Conservation (phyloP, 2,329 filamentous ascomycete species). For the Apiospora marii region DNA sequence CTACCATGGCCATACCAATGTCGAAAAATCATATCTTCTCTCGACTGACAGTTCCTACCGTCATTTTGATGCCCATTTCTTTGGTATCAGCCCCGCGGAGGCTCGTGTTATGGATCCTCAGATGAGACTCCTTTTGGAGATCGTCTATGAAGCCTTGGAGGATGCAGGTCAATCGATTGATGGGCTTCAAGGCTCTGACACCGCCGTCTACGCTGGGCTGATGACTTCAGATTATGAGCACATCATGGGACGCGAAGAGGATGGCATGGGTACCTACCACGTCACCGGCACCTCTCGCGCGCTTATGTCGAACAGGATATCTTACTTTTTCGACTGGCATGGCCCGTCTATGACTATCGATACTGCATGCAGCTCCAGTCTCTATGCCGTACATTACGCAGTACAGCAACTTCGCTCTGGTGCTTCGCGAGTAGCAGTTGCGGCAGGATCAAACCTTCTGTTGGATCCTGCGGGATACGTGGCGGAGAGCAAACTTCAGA, state of each 20-base stretch:
- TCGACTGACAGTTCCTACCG: background rate
- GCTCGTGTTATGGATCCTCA: conserved; percentile 41
- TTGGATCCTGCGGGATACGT: background rate
- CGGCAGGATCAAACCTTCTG: too few species aligned
- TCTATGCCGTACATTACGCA: conserved; percentile 19
- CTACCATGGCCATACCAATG: background rate
- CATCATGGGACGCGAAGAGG: background rate
- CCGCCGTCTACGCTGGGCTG: background rate
- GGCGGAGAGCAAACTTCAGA: conserved; percentile 32
- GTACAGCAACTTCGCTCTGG: conserved; percentile 23
- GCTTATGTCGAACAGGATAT: conserved; percentile 20
- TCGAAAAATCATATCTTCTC: background rate
- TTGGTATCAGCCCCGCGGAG: background rate
- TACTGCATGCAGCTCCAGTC: conserved; percentile 24
- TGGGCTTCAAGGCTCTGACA: conserved; percentile 22
- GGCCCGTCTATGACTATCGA: conserved; percentile 24
- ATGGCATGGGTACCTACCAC: background rate
- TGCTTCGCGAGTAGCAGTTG: background rate
- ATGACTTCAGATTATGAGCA: background rate
- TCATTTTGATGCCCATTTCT: background rate
- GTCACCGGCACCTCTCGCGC: background rate
- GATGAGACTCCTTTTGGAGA: conserved; percentile 41
- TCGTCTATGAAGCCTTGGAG: conserved; percentile 41
- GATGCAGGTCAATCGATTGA: conserved; percentile 28
- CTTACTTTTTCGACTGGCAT: conserved; percentile 26